A percentile compares a stretch with the other conserved stretches of the same genome.
Evolutionary conservation across 768 basidiomycete species (phyloP).

Genomic region (Boletus patriciae): DNA sequence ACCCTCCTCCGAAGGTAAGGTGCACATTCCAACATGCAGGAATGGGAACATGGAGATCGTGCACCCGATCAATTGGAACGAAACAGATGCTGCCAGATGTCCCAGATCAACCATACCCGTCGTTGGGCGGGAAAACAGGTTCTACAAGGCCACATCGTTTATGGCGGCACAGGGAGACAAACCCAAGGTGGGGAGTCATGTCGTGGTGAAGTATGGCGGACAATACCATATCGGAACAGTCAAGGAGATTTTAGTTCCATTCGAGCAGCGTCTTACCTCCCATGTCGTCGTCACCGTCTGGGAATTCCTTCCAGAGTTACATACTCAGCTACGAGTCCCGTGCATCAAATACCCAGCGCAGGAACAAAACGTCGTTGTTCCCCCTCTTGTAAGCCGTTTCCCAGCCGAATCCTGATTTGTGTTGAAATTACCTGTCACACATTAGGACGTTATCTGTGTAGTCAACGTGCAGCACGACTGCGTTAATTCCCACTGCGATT

Average conservation of each 20-base stretch:
- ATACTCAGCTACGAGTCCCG: neutral
- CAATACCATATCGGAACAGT: neutral
- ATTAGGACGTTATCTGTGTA: too few species aligned
- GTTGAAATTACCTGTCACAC: too few species aligned
- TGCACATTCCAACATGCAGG: too few species aligned
- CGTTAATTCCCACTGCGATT: too few species aligned
- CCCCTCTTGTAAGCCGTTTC: too few species aligned
- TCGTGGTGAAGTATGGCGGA: neutral
- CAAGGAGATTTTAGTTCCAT: neutral
- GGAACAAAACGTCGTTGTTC: too few species aligned
- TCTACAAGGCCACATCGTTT: neutral
- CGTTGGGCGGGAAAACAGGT: neutral
- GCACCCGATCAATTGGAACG: neutral
- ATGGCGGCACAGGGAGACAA: neutral
- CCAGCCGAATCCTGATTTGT: too few species aligned
- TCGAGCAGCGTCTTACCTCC: neutral
- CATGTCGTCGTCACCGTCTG: neutral
- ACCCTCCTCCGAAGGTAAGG: too few species aligned
- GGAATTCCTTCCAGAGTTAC: neutral
- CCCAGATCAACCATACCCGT: neutral
- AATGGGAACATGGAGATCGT: too few species aligned
- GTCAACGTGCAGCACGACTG: too few species aligned
- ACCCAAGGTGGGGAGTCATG: neutral
- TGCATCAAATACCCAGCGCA: neutral
- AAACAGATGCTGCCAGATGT: neutral